Evolutionary conservation across 345 rosid genomes (phyloP).

Genomic region (Garcia nutans): DNA sequence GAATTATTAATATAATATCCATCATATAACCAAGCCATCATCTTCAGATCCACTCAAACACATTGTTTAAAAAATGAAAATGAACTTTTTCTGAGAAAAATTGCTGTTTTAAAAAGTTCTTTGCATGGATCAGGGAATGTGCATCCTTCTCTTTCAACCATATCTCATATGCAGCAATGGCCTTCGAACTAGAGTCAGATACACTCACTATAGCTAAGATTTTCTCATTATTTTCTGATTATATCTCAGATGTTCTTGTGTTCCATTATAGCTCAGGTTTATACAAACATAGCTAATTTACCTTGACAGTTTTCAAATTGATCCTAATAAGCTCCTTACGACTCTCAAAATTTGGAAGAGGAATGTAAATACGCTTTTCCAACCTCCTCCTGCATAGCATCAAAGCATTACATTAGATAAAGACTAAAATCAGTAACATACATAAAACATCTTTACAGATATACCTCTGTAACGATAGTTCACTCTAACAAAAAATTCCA

Average conservation of each 20-base stretch:
- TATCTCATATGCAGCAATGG: background rate
- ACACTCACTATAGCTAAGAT: too few species aligned
- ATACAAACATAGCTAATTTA: conserved; percentile 23
- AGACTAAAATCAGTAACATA: background rate
- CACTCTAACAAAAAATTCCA: background rate
- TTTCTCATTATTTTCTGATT: background rate
- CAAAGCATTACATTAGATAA: conserved; percentile 12
- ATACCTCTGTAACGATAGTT: background rate
- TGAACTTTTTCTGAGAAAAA: background rate
- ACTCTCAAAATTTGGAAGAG: conserved; percentile 96
- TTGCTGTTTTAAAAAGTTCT: background rate
- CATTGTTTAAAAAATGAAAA: background rate
- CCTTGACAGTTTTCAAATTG: conserved; percentile 97
- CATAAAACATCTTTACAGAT: conserved; percentile 9
- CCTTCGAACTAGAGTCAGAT: background rate
- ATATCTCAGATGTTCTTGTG: background rate
- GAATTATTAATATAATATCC: too few species aligned
- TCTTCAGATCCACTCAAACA: background rate
- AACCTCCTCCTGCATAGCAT: conserved; percentile 83
- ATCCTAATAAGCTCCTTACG: conserved; percentile 95
- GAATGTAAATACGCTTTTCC: conserved; percentile 98
- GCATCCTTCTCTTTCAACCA: background rate
- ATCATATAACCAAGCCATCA: background rate
- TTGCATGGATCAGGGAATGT: background rate
- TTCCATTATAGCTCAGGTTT: too few species aligned